Evolutionary conservation across 2,329 filamentous ascomycete genomes (phyloP).

Genomic region (Phoma sp.): DNA sequence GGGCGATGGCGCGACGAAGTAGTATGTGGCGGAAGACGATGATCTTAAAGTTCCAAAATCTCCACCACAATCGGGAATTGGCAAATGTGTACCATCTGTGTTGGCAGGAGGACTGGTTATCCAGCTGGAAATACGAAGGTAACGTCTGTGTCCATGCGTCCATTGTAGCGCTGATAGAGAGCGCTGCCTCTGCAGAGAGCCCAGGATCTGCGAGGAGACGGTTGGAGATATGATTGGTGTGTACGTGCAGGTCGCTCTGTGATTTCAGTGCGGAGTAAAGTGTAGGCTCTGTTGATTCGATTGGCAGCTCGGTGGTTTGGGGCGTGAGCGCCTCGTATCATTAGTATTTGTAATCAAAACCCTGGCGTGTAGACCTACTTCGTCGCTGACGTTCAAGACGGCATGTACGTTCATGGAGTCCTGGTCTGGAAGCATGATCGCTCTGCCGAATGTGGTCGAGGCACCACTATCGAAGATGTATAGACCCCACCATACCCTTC

Average conservation of each 20-base stretch:
- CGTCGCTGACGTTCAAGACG: constrained; percentile 32
- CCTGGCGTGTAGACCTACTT: constrained; percentile 11
- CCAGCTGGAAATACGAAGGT: constrained; percentile 28
- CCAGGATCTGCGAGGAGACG: constrained; percentile 33
- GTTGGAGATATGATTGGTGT: constrained; percentile 36
- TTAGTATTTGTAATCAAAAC: background rate
- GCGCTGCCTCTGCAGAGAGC: constrained; percentile 33
- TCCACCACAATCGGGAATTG: constrained; percentile 34
- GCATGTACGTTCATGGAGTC: constrained; percentile 36
- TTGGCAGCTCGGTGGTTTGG: constrained; percentile 24
- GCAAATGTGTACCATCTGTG: constrained; percentile 32
- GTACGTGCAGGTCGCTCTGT: constrained; percentile 34
- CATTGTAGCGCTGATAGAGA: constrained; percentile 27
- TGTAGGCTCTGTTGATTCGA: constrained; percentile 27
- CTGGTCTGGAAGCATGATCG: constrained; percentile 34
- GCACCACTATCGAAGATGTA: constrained; percentile 39
- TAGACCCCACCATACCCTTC: constrained; percentile 35
- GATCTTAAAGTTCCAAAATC: constrained; percentile 37
- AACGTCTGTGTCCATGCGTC: constrained; percentile 28
- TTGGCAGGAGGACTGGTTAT: constrained; percentile 12
- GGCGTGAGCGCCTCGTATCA: constrained; percentile 30
- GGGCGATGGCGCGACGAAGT: constrained; percentile 31
- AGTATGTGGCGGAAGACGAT: constrained; percentile 36
- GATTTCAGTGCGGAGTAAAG: constrained; percentile 30
- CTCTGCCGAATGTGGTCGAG: constrained; percentile 35